Conservation (phyloP, 805 yeast genomes). For the Starmera caribaea region DNA sequence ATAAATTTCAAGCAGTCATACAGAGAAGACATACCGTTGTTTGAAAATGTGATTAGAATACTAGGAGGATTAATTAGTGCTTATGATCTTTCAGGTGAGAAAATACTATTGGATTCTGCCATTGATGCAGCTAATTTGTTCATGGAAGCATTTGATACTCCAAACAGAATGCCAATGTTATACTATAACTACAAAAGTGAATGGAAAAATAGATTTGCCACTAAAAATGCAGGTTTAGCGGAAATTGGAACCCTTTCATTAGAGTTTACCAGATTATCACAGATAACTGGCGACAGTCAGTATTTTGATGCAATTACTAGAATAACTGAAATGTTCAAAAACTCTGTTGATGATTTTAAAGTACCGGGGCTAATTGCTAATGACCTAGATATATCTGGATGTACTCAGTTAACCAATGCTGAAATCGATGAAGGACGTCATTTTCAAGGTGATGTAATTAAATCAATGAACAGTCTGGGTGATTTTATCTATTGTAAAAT, state of each 20-base stretch:
- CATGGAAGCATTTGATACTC: slow-evolving; percentile 49
- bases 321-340: slow-evolving; percentile 28
- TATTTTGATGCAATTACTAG: slow-evolving; percentile 42
- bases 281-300: slow-evolving; percentile 35
- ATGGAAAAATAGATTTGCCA: slow-evolving; percentile 27
- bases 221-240: slow-evolving; percentile 27
- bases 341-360: slow-evolving; percentile 22
- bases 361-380: slow-evolving; percentile 36
- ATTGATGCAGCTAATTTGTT: slow-evolving; percentile 37
- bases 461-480: slow-evolving; percentile 20
- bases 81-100: slow-evolving; percentile 34
- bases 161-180: slow-evolving; percentile 42
- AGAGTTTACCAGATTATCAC: slow-evolving; percentile 44
- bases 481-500: slow-evolving; percentile 25
- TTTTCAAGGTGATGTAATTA: slow-evolving; percentile 24
- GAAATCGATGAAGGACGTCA: slow-evolving; percentile 25
- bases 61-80: slow-evolving; percentile 46
- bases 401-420: slow-evolving; percentile 22
- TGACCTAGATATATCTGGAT: slow-evolving; percentile 41
- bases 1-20: slow-evolving; percentile 31
- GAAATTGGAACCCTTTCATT: slow-evolving; percentile 40
- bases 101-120: slow-evolving; percentile 29
- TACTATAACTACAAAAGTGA: slow-evolving; percentile 32
- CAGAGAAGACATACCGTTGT: slow-evolving; percentile 33
- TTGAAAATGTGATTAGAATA: slow-evolving; percentile 42